Evolutionary conservation across 257 asterid species (phyloP), one percentile per base, ranked within the genome.

Genomic region (Ballota nigra): DNA sequence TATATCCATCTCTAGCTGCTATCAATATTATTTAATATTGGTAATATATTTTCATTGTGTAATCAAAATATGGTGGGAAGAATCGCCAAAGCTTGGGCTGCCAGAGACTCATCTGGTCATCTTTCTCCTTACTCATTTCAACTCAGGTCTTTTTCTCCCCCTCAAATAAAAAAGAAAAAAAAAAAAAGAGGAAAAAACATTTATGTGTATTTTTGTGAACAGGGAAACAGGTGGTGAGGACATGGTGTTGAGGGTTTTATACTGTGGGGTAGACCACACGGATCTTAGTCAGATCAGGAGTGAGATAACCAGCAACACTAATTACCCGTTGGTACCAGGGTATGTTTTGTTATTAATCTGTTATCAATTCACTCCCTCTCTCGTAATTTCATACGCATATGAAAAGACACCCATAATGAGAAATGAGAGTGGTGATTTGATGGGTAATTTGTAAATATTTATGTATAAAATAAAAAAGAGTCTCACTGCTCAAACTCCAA

Each of bases 251-350:
- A 79, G 66, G 56, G 84, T 84, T 10, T 49, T 84, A 60, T 84
- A 76, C 11, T 73, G 86, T 68, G 86, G 88, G 19, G 71, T 81
- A n/a, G 88, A 84, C 78, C 88, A 81, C 68, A 84, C 84, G 0
- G 88, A 84, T 63, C 80, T 81, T 73, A 84, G 76, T 61, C 83
- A 75, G 40, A 72, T 71, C 16, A 78, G 60, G 74, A 69, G 79
- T 34, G 84, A 84, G 63, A 52, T 79, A 4, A 62, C 40, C 28
- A 69, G 34, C 26, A 36, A 18, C 0, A 45, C 83, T 26, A 57
- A 74, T 29, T 79, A 79, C 24, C 83, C 83, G 7, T 33, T 75
- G 43, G 83, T 79, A 19, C 80, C 79, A 24, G 82, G 79, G 82
- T 77, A 75, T 0, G n/a, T 77, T 53, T 49, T 9, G 18, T 20